Percentiles rank a stretch among this genome's conserved stretches.
Conservation (phyloP, 805 yeast genomes). For the Metschnikowia picachoensis region DNA sequence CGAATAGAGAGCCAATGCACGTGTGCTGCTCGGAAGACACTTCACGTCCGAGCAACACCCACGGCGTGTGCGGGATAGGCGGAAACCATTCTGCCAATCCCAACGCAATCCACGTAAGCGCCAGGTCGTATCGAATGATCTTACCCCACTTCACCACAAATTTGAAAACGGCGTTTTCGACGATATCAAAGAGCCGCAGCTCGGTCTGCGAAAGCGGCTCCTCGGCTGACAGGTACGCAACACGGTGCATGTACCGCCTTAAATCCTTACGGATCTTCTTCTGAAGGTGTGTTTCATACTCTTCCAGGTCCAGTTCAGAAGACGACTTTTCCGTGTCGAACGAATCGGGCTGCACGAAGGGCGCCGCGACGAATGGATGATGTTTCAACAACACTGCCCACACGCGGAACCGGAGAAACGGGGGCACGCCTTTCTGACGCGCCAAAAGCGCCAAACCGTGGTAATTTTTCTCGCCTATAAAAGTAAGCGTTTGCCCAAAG, state of each 20-base stretch:
- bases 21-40: slow-evolving; percentile 25
- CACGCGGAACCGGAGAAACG: slow-evolving; percentile 66
- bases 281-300: slow-evolving; percentile 22
- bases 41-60: slow-evolving; percentile 56
- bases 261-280: slow-evolving; percentile 52
- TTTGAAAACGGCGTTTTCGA: slow-evolving; percentile 57
- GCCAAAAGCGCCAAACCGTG: slow-evolving; percentile 77
- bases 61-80: slow-evolving; percentile 50
- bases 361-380: slow-evolving; percentile 81
- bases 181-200: slow-evolving; percentile 47
- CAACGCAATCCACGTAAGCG: slow-evolving; percentile 83
- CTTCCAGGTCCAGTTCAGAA: slow-evolving; percentile 10
- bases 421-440: slow-evolving; percentile 82
- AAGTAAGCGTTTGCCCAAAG: slow-evolving; percentile 51
- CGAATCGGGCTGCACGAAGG: slow-evolving; percentile 62
- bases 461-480: slow-evolving; percentile 57
- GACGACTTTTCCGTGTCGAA: slow-evolving; percentile 17
- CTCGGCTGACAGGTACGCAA: slow-evolving; percentile 27
- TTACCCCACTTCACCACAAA: slow-evolving; percentile 79
- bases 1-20: slow-evolving; percentile 30
- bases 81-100: slow-evolving; percentile 90
- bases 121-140: slow-evolving; percentile 71
- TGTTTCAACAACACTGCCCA: slow-evolving; percentile 82
- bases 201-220: slow-evolving; percentile 40
- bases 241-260: slow-evolving; percentile 53